These are phyloP conservation scores for Rosa lucieae DNA, from an alignment of 306 rosid genomes.

Conservation along the genomic window DNA sequence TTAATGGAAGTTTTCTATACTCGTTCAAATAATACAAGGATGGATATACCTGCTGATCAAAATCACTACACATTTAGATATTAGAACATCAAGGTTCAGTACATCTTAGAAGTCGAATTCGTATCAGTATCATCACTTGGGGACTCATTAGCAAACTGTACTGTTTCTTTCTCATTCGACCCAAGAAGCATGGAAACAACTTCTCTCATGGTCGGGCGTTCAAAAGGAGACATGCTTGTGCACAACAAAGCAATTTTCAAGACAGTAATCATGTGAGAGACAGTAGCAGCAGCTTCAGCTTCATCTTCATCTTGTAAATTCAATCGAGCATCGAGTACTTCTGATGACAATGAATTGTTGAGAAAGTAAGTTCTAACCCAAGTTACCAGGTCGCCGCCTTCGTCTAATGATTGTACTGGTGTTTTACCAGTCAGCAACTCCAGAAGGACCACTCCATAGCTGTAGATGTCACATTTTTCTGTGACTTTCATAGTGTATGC, in stretches of 20 bases:
- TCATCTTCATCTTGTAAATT: slow-evolving; percentile 47
- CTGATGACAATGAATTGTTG: slow-evolving; percentile 40
- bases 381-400: slow-evolving; percentile 79
- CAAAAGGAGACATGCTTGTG: slow-evolving; percentile 58
- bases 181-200: slow-evolving; percentile 66
- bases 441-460: slow-evolving; percentile 81
- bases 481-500: slow-evolving; percentile 88
- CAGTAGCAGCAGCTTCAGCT: slow-evolving; percentile 28
- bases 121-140: slow-evolving; percentile 14
- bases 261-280: slow-evolving; percentile 68
- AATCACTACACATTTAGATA: background rate
- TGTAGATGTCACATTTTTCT: slow-evolving; percentile 83
- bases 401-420: slow-evolving; percentile 72
- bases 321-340: slow-evolving; percentile 53
- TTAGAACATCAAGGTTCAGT: slow-evolving; percentile 4
- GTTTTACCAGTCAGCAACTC: slow-evolving; percentile 78
- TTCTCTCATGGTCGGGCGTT: slow-evolving; percentile 70
- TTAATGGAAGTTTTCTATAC: background rate
- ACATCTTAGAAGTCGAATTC: background rate
- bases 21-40: background rate
- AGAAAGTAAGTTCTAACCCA: slow-evolving; percentile 56
- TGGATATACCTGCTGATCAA: background rate
- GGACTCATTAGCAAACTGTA: slow-evolving; percentile 33
- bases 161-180: slow-evolving; percentile 53
- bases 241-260: slow-evolving; percentile 68